Base-by-base conservation (phyloP, 805 yeast genomes). In the Candida nanaspora region DNA sequence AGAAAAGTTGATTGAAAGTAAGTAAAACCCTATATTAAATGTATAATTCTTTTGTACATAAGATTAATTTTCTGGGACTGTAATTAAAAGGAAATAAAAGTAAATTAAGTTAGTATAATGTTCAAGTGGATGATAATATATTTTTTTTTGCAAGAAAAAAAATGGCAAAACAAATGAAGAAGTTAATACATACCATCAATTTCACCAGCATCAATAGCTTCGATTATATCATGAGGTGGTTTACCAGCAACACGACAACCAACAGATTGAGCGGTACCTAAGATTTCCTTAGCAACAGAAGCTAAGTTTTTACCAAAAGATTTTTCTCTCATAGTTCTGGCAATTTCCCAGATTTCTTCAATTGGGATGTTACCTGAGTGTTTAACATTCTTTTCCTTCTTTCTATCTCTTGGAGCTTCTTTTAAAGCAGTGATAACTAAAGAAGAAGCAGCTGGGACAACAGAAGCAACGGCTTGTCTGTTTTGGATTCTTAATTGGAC, bases 331-430 rank as follows among this genome's bases (percentile, higher is more conserved):
- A 93, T 91, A 68, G 82, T 82, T 76, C 96, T 89, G 63, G 98
- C 98, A 67, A 93, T 85, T 70, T 88, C 96, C 71, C 78, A 78
- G 74, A 93, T 86, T 76, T 91, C 96, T 65, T 88, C 95, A 64
- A 93, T 79, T 64, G 96, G 87, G 65, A 93, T 80, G 91, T 91
- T 93, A 79, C 98, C 98, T 70, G 81, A 82, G 86, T 93, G 98
- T 82, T 89, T 88, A 73, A 93, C 86, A 79, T 93, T 91, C 93
- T 93, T 93, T 70, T 93, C 98, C 95, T 93, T 93, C 94, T 93
- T 93, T 80, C 96, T 84, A 83, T 93, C 98, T 86, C 98, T 91
- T 69, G 96, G 96, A 60, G 98, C 88, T 81, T 93, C 98, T 82
- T 93, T 93, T 69, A 93, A 81, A 60, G 98, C 98, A 69, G 96